Evolutionary conservation across 352 stramenopile species (phyloP), one percentile per base, ranked within the genome.

Genomic region (Globisporangium spiculum): DNA sequence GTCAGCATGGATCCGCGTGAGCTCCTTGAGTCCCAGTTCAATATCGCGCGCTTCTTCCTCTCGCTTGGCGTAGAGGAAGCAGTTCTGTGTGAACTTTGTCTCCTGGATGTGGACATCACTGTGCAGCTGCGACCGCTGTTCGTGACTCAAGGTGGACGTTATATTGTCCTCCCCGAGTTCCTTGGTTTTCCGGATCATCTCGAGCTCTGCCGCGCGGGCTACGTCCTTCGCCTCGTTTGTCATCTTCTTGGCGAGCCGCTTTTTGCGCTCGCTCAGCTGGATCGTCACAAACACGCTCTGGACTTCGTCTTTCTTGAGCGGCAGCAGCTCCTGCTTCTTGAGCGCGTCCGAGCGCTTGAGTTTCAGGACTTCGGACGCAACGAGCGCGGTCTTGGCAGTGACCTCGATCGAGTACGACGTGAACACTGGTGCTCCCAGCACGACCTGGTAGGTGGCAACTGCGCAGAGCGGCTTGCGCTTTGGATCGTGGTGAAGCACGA

Each of bases 11-110:
- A 90, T 82, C 54, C 71, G 81, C 1, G 83, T 91, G 32, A 93
- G 77, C 65, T 93, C 84, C 24, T 79, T 75, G 10, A 95, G 68
- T 41, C 71, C 80, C 20, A 77, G 55, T 55, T 93, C 81, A 20
- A 93, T 87, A 44, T 93, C 85, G 3, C 75, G 76, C 20, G 82
- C 75, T 74, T 95, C 85, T 66, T 93, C 76, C 63, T 91, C 83
- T 5, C 87, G 83, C 63, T 89, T 88, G 3, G 82, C 78, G 50
- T 81, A 92, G 1, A 90, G 59, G 68, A 92, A 93, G 53, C 85
- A 92, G 20, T 75, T 70, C 26, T 87, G 65, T 20, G 81, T 92
- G 71, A 95, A 95, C 8, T 57, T 59, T 3, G 65, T 54, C 53
- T 89, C 79, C 4, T 70, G 72, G 1, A 67, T 58, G 12, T 70